A percentile compares a stretch with the other conserved stretches of the same genome.
phyloP scores from a whole-genome alignment of 805 yeast genomes.

The Ogataea naganishii region DNA sequence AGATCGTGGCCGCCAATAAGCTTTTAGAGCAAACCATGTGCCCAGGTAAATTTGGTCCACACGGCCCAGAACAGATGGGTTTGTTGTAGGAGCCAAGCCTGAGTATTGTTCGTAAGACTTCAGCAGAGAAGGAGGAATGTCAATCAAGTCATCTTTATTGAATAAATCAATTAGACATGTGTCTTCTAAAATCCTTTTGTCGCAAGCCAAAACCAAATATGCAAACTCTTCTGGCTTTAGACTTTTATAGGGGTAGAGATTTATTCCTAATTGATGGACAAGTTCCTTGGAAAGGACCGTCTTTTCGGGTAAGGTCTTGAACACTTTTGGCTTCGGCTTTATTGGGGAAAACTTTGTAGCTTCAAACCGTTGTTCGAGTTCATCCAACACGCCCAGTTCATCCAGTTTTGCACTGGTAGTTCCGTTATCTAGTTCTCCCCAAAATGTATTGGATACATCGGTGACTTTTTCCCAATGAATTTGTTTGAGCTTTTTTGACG shows the following conservation, averaged over 20 bases:
- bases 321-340: conserved; percentile 18
- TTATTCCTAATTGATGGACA: conserved; percentile 75
- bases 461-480: conserved; percentile 79
- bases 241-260: conserved; percentile 53
- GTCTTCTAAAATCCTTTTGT: conserved; percentile 41
- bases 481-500: conserved; percentile 49
- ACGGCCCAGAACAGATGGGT: conserved; percentile 50
- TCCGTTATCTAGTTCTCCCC: conserved; percentile 43
- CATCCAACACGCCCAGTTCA: conserved; percentile 55
- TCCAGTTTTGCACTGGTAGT: conserved; percentile 39
- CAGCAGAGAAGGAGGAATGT: conserved; percentile 46
- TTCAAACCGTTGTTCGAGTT: conserved; percentile 51
- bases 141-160: conserved; percentile 52
- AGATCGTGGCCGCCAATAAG: conserved; percentile 69
- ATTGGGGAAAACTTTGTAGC: conserved; percentile 20
- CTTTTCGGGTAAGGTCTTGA: conserved; percentile 29
- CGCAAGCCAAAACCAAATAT: conserved; percentile 50
- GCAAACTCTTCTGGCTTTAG: conserved; percentile 48
- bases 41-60: conserved; percentile 66
- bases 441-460: conserved; percentile 47
- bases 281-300: conserved; percentile 57
- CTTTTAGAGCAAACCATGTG: conserved; percentile 55
- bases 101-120: conserved; percentile 59
- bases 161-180: conserved; percentile 60
- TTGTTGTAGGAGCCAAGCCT: conserved; percentile 38